Percentiles rank a stretch among this genome's conserved stretches.
Evolutionary conservation across 2,329 filamentous ascomycete genomes (phyloP).

Genomic region (Scedosporium minutisporum): DNA sequence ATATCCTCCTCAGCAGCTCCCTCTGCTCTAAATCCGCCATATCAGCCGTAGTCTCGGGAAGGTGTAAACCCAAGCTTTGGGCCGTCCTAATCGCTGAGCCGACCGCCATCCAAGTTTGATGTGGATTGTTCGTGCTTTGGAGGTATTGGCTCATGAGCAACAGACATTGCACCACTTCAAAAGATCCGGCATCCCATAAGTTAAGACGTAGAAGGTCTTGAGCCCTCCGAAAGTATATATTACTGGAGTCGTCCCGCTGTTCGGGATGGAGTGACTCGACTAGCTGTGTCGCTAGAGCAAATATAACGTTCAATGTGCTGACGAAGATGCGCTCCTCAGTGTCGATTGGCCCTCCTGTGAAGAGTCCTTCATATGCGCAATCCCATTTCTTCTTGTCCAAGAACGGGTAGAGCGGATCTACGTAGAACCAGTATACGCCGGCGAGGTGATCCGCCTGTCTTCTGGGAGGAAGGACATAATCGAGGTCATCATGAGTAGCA

Average conservation of each 20-base stretch:
- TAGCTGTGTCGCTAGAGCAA: constrained; percentile 34
- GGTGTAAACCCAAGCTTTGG: constrained; percentile 34
- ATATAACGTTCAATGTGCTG: constrained; percentile 34
- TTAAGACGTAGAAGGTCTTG: constrained; percentile 31
- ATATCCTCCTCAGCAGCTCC: constrained; percentile 20
- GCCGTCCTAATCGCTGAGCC: constrained; percentile 36
- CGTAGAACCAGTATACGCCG: constrained; percentile 34
- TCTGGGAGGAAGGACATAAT: constrained; percentile 33
- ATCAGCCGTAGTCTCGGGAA: constrained; percentile 25
- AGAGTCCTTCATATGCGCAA: constrained; percentile 29
- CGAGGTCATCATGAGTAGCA: constrained; percentile 15
- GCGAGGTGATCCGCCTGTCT: constrained; percentile 34
- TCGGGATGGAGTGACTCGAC: constrained; percentile 27
- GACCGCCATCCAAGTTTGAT: constrained; percentile 40
- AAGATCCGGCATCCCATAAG: constrained; percentile 30
- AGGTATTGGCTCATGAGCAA: constrained; percentile 38
- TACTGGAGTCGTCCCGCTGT: constrained; percentile 29
- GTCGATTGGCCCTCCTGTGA: constrained; percentile 24
- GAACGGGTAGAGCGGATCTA: constrained; percentile 36
- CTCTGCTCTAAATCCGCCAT: constrained; percentile 14
- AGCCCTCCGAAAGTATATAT: constrained; percentile 31
- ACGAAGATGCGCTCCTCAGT: constrained; percentile 32
- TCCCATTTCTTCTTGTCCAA: constrained; percentile 27
- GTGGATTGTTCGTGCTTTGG: constrained; percentile 35
- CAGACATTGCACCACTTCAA: constrained; percentile 35